Conservation (phyloP, 768 basidiomycete genomes). For the Tulasnella sp. region DNA sequence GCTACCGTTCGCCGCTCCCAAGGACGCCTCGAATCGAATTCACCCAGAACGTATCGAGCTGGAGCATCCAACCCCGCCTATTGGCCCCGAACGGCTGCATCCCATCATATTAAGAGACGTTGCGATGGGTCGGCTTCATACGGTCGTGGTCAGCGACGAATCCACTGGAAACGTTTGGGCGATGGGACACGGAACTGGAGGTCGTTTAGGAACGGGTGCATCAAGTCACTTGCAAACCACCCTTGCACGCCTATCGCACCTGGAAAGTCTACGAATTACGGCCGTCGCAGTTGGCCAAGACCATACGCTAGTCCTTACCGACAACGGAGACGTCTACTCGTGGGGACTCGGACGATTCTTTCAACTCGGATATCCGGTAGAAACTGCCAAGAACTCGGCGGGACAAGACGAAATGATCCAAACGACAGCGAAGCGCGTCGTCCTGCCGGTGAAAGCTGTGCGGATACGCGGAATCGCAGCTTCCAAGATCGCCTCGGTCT, state of each 20-base stretch:
- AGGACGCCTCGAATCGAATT: slow-evolving; percentile 54
- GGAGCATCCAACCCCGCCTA: slow-evolving; percentile 17
- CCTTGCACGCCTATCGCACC: slow-evolving; percentile 47
- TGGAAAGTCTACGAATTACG: slow-evolving; percentile 40
- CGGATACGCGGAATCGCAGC: slow-evolving; percentile 72
- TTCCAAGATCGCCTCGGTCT: slow-evolving; percentile 74
- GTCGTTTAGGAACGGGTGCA: slow-evolving; percentile 52
- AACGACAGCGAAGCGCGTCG: slow-evolving; percentile 57
- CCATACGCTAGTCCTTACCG: slow-evolving; percentile 80
- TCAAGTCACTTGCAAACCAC: slow-evolving; percentile 28
- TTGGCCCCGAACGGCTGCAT: slow-evolving; percentile 34
- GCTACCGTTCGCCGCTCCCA: slow-evolving; percentile 56
- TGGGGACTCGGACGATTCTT: slow-evolving; percentile 88
- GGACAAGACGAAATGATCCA: slow-evolving; percentile 66
- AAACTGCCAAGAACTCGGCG: slow-evolving; percentile 31
- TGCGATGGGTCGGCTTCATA: slow-evolving; percentile 81
- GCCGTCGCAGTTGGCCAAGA: slow-evolving; percentile 84
- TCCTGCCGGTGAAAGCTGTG: slow-evolving; percentile 67
- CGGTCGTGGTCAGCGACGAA: slow-evolving; percentile 70
- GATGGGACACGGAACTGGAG: slow-evolving; percentile 84
- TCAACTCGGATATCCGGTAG: slow-evolving; percentile 80
- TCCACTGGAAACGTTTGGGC: slow-evolving; percentile 57
- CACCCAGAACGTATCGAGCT: slow-evolving; percentile 33
- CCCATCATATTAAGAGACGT: slow-evolving; percentile 53
- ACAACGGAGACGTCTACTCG: slow-evolving; percentile 67